Evolutionary conservation across 768 basidiomycete species (phyloP), one percentile per base, ranked within the genome.

Genomic region (Lentinus tigrinus): DNA sequence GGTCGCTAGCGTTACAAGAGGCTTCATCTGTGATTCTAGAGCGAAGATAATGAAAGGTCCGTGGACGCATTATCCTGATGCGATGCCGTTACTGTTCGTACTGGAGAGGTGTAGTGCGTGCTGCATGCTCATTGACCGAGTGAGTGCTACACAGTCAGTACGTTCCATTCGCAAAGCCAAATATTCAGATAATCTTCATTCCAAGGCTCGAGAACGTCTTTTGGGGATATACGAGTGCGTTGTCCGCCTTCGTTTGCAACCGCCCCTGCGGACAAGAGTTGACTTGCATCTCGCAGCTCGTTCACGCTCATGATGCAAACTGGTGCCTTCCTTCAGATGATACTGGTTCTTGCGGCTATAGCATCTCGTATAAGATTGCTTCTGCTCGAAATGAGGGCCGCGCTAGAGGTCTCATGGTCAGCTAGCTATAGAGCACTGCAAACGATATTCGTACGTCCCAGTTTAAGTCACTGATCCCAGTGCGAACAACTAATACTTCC

Each of bases 251-350:
- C 26, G 24, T 13, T 39, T 46, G 37, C 47, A 51, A 21, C 17
- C 7, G 31, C 36, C 23, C 21, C 28, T n/a, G 36, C 23, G 19
- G 54, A 31, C 31, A 7, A 11, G 31, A 31, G 31, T 31, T 43
- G 54, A 4, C 39, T 49, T 47, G 28, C 26, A 21, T 16, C 24
- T 9, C 48, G 8, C 60, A 93, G 90, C 44, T 80, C 80, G 27
- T 84, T 91, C 57, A 72, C 76, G 27, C 74, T 85, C 24, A 80
- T 82, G 34, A 81, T 93, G 77, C 88, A 87, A 67, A 80, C 83
- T 0, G 89, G 86, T 17, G 85, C 89, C 17, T 93, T 93, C 65
- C 74, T 88, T 13, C 87, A 88, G 60, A 67, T 89, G 16, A 71
- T 86, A n/a, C 66, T 93, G 46, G 74, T 82, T 4, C 75, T 92